Evolutionary conservation across 345 rosid species (phyloP), one percentile per base, ranked within the genome.

Genomic region (Gynandropsis gynandra): DNA sequence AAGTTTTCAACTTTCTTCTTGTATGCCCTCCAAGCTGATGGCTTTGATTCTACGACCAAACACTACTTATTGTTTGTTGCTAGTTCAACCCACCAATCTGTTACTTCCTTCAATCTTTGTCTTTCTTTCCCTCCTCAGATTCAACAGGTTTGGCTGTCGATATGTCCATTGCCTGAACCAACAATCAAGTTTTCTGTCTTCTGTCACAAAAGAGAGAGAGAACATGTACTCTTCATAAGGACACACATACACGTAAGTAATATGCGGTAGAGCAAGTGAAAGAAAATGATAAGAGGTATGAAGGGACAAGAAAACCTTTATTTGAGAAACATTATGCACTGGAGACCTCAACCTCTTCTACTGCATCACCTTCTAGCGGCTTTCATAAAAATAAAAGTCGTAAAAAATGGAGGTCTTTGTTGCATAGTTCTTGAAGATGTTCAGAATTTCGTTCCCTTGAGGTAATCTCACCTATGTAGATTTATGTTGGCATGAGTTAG

Each of bases 301-400:
- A 51, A 37, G 46, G 54, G 38, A 33, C 44, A 33, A 9, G 15
- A n/a, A 8, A 4, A 65, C 72, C 68, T 68, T 68, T 35, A 11
- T 51, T 9, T 51, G 32, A 9, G 18, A 50, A 0, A 50, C 44
- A 57, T 1, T 11, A 14, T 29, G 63, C 20, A 16, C 52, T 31
- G 34, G 41, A 50, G 71, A 64, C 66, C 76, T 66, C 41, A 70
- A 58, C 67, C 65, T 80, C 76, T 75, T 79, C 49, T 80, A 76
- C 52, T 66, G 74, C 76, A 80, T 73, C 64, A 71, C 70, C 59
- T 76, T 82, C 67, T 80, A 78, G 18, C 83, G 78, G 59, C 66
- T 70, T 73, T 82, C 90, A 51, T 82, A 82, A 44, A 72, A 82
- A 18, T 71, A 64, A 36, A 82, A 82, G 60, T 82, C 89, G 58